A percentile compares a stretch with the other conserved stretches of the same genome.
Conservation (phyloP, 371 early-diverging fungal genomes). For the Mortierella sp. region DNA sequence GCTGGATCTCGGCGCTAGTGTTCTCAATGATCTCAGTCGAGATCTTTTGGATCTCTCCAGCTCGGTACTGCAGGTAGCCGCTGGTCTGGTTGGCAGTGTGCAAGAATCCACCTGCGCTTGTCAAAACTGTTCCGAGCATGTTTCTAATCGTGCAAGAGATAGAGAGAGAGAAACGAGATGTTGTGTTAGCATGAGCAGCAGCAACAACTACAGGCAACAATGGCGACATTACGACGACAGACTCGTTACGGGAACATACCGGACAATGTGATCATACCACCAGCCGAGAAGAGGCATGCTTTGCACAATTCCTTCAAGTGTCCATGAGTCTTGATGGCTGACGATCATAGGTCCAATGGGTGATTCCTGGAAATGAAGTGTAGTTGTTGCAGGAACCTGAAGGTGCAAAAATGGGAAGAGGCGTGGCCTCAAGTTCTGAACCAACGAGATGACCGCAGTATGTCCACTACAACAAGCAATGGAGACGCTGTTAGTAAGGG, state of each 20-base stretch:
- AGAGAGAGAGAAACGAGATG: no score
- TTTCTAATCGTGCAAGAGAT: conserved; percentile 28
- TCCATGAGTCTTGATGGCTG: conserved; percentile 72
- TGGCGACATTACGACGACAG: no score
- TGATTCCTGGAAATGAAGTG: conserved; percentile 62
- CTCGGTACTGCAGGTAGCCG: conserved; percentile 47
- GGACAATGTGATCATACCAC: conserved; percentile 74
- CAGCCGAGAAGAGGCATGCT: conserved; percentile 71
- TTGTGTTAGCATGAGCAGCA: no score
- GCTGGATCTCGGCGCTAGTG: conserved; percentile 46
- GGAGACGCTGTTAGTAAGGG: neutral
- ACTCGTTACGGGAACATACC: no score
- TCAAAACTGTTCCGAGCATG: conserved; percentile 61
- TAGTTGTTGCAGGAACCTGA: conserved; percentile 66
- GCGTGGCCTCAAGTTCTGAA: conserved; percentile 63
- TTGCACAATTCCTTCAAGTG: conserved; percentile 69
- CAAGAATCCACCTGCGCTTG: conserved; percentile 67
- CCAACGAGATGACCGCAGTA: conserved; percentile 65
- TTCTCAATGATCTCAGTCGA: conserved; percentile 52
- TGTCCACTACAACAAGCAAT: conserved; percentile 52
- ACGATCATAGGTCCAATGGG: conserved; percentile 65
- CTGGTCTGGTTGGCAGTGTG: conserved; percentile 63
- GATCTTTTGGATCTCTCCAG: conserved; percentile 50
- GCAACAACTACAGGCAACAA: no score
- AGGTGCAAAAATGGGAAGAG: conserved; percentile 60